Evolutionary conservation across 495 filamentous ascomycete genomes (phyloP).

Genomic region (Daldinia grandis): DNA sequence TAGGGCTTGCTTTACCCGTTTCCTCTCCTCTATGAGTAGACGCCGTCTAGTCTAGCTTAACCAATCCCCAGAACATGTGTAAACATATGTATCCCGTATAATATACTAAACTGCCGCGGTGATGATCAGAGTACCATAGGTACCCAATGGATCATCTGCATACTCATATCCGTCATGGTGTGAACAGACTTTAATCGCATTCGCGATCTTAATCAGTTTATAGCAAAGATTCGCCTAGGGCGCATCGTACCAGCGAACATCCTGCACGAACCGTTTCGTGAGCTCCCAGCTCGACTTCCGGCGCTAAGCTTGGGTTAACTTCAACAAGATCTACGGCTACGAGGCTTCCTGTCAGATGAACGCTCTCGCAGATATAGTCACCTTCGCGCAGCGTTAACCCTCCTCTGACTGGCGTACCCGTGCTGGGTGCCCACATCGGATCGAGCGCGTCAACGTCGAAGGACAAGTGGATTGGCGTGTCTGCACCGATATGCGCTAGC

Average conservation of each 20-base stretch:
- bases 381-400: constrained; percentile 94
- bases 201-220: constrained; percentile 48
- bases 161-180: background rate
- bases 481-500: constrained; percentile 88
- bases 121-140: background rate
- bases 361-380: constrained; percentile 96
- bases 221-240: constrained; percentile 87
- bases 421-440: constrained; percentile 94
- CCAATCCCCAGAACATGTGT: background rate
- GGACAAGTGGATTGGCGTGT: constrained; percentile 94
- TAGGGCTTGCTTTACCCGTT: background rate
- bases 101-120: background rate
- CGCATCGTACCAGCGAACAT: constrained; percentile 89
- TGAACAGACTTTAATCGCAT: background rate
- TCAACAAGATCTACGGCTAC: constrained; percentile 95
- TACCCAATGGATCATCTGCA: background rate
- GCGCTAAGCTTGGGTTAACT: constrained; percentile 89
- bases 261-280: constrained; percentile 89
- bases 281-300: constrained; percentile 68
- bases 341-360: constrained; percentile 90
- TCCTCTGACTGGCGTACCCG: constrained; percentile 94
- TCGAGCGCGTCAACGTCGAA: constrained; percentile 98
- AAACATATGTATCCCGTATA: background rate
- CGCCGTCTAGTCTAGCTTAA: constrained; percentile 2
- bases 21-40: background rate